Percentiles rank a stretch among this genome's conserved stretches.
phyloP scores from a whole-genome alignment of 1,139 yeast genomes.

The Pichia sp. region DNA sequence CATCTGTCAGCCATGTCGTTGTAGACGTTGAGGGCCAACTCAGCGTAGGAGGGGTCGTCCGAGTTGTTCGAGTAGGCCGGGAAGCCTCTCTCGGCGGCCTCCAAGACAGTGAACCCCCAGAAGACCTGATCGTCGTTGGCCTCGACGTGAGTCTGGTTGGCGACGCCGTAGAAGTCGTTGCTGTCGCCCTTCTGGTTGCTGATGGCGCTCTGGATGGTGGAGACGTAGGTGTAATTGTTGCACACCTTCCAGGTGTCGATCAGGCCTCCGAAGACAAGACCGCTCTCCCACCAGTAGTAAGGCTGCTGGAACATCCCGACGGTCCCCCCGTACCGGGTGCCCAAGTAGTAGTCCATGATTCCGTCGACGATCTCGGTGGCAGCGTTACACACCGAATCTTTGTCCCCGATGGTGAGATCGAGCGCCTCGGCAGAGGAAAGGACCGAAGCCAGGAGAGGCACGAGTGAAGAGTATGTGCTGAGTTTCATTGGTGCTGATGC shows the following conservation, averaged over 20 bases:
- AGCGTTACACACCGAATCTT: conserved; percentile 39
- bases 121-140: conserved; percentile 74
- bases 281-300: conserved; percentile 98
- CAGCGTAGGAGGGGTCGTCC: conserved; percentile 61
- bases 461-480: neutral
- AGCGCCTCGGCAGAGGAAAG: conserved; percentile 7
- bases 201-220: conserved; percentile 58
- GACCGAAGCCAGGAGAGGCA: neutral
- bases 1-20: conserved; percentile 88
- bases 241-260: conserved; percentile 72
- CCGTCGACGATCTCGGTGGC: conserved; percentile 60
- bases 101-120: conserved; percentile 1
- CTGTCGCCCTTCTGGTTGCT: conserved; percentile 73
- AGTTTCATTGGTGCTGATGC: neutral
- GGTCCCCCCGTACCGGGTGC: conserved; percentile 64
- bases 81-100: conserved; percentile 66
- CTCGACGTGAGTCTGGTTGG: conserved; percentile 86
- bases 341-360: conserved; percentile 79
- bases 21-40: conserved; percentile 75
- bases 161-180: conserved; percentile 67
- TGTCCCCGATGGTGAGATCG: conserved; percentile 27
- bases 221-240: conserved; percentile 66
- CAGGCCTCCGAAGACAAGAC: conserved; percentile 90
- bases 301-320: conserved; percentile 83
- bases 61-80: conserved; percentile 54